Conservation (phyloP, 805 yeast species). For the Grigorovia transvaalensis region DNA sequence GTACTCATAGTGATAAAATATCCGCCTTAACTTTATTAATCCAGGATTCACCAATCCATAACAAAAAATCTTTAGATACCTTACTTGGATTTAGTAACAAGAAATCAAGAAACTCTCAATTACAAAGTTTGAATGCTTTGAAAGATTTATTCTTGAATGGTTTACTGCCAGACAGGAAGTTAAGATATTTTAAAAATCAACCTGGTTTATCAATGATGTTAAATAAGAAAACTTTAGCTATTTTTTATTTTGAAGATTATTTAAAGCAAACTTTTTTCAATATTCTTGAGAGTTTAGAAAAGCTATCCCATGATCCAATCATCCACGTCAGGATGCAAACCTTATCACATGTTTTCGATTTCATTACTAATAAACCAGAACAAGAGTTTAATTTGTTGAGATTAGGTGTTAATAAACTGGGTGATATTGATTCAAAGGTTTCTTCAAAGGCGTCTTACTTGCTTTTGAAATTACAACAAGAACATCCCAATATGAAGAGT, state of each 20-base stretch:
- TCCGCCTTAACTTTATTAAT: conserved; percentile 86
- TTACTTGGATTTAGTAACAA: conserved; percentile 71
- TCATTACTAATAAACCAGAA: conserved; percentile 81
- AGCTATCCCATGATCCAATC: conserved; percentile 81
- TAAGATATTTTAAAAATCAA: conserved; percentile 71
- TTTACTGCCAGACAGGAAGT: conserved; percentile 75
- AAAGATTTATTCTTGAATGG: conserved; percentile 82
- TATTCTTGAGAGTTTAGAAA: conserved; percentile 67
- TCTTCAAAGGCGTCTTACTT: conserved; percentile 80
- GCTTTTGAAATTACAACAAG: conserved; percentile 69
- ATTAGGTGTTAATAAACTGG: conserved; percentile 85
- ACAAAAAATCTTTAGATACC: conserved; percentile 72
- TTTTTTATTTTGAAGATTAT: conserved; percentile 83
- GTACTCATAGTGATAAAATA: conserved; percentile 92
- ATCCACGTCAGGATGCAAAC: conserved; percentile 75
- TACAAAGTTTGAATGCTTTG: conserved; percentile 81
- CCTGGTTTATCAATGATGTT: conserved; percentile 38
- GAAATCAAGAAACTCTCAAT: conserved; percentile 86
- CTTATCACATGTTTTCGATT: conserved; percentile 65
- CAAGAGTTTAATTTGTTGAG: conserved; percentile 88
- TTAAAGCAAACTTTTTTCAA: conserved; percentile 68
- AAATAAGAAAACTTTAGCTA: conserved; percentile 48
- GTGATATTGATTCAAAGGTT: conserved; percentile 86
- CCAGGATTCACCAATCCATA: conserved; percentile 92
- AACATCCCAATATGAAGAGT: conserved; percentile 91